Percentiles rank a stretch among this genome's conserved stretches.
phyloP scores from a whole-genome alignment of 2,329 filamentous ascomycete species.

The Fusarium piperis region DNA sequence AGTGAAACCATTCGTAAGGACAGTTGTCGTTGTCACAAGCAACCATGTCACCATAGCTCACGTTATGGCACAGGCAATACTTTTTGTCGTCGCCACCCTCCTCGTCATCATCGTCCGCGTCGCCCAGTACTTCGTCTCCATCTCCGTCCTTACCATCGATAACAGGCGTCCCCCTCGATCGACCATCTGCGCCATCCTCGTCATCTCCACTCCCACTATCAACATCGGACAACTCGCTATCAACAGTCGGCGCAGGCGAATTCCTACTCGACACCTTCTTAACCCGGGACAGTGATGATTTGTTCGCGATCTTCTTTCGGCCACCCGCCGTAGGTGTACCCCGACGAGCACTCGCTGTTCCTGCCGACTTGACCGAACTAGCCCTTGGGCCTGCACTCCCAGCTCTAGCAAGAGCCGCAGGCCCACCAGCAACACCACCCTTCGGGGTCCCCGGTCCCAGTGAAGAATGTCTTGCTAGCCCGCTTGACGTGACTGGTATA shows the following conservation, averaged over 20 bases:
- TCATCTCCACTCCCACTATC: constrained; percentile 65
- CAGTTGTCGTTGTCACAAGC: constrained; percentile 87
- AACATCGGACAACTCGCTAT: constrained; percentile 73
- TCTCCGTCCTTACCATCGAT: constrained; percentile 52
- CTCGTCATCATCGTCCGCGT: constrained; percentile 68
- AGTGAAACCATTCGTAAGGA: constrained; percentile 89
- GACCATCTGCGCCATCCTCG: constrained; percentile 52
- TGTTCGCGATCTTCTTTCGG: constrained; percentile 63
- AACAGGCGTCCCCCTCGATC: constrained; percentile 46
- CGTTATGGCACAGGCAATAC: constrained; percentile 85
- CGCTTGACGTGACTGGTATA: constrained; percentile 63
- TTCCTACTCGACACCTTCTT: constrained; percentile 68
- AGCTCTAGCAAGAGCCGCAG: constrained; percentile 55
- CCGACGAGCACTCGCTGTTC: constrained; percentile 55
- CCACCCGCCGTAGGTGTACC: constrained; percentile 55
- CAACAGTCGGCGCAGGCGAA: constrained; percentile 70
- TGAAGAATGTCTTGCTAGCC: constrained; percentile 69
- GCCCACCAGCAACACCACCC: constrained; percentile 42
- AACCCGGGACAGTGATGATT: constrained; percentile 70
- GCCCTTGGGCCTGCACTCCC: constrained; percentile 70
- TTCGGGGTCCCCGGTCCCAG: constrained; percentile 72
- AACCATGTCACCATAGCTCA: constrained; percentile 89
- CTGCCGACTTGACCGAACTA: constrained; percentile 55
- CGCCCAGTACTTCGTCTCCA: constrained; percentile 65
- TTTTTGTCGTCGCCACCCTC: constrained; percentile 81